A percentile compares a stretch with the other conserved stretches of the same genome.
phyloP scores from a whole-genome alignment of 2,329 filamentous ascomycete species.

The Pseudomassariella vexata region DNA sequence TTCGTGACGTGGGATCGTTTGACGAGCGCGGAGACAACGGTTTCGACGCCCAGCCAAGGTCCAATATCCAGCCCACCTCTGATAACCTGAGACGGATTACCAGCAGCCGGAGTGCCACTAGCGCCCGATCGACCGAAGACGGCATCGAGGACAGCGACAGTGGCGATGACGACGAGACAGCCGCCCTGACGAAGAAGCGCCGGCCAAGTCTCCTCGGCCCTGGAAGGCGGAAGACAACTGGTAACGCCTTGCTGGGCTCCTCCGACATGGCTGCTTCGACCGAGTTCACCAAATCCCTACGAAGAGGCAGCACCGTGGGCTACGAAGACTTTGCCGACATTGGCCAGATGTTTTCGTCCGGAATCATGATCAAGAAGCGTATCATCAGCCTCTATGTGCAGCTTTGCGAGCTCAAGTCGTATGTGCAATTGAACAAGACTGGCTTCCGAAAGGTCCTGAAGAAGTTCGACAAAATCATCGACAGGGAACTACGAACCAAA shows the following conservation, averaged over 20 bases:
- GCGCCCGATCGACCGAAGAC: constrained; percentile 47
- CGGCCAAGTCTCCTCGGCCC: constrained; percentile 30
- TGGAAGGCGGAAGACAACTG: constrained; percentile 30
- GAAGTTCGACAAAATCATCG: constrained; percentile 96
- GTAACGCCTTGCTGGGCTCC: constrained; percentile 31
- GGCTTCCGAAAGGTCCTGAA: constrained; percentile 95
- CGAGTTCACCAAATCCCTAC: constrained; percentile 50
- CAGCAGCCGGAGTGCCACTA: constrained; percentile 26
- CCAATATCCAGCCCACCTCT: constrained; percentile 15
- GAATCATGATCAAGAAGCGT: constrained; percentile 87
- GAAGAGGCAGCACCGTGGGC: constrained; percentile 55
- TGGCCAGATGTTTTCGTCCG: constrained; percentile 58
- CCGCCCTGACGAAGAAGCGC: constrained; percentile 41
- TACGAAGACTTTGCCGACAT: constrained; percentile 79
- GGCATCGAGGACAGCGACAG: constrained; percentile 55
- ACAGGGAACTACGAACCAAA: constrained; percentile 68
- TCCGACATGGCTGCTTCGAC: constrained; percentile 57
- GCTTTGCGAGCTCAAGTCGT: constrained; percentile 92
- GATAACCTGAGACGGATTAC: constrained; percentile 34
- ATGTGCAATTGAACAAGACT: constrained; percentile 91
- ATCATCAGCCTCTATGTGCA: constrained; percentile 84
- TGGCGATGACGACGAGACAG: constrained; percentile 42
- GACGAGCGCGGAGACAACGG: constrained; percentile 51
- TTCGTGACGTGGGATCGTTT: constrained; percentile 66
- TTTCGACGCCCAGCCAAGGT: constrained; percentile 24